A percentile compares a stretch with the other conserved stretches of the same genome.
Evolutionary conservation across 345 rosid species (phyloP).

Genomic region (Eutrema heterophyllum): DNA sequence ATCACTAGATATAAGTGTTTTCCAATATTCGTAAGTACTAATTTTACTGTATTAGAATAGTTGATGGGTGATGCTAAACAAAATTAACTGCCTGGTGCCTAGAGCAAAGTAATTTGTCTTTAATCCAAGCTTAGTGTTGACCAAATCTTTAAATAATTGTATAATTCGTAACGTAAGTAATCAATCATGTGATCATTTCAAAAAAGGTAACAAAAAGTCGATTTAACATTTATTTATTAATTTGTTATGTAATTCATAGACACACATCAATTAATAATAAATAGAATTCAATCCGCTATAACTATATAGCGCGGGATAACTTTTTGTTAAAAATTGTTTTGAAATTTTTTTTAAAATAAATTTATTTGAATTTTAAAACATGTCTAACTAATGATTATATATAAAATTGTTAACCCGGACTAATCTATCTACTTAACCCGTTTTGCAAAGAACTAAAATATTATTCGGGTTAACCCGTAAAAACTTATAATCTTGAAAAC

Average conservation of each 20-base stretch:
- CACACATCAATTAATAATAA: not conserved
- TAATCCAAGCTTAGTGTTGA: constrained; percentile 22
- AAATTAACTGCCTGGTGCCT: constrained; percentile 6
- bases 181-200: constrained; percentile 23
- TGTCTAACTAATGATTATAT: no score
- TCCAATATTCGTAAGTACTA: not conserved
- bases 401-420: no score
- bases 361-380: no score
- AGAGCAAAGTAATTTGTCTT: constrained; percentile 20
- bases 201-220: constrained; percentile 10
- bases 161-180: constrained; percentile 7
- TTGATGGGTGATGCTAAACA: not conserved
- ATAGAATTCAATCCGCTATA: no score
- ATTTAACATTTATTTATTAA: constrained; percentile 7
- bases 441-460: no score
- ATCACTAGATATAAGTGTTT: not conserved
- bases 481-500: no score
- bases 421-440: no score
- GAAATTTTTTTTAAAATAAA: no score
- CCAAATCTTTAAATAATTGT: not conserved
- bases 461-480: no score
- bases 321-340: no score
- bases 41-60: not conserved
- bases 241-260: not conserved
- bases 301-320: no score